Evolutionary conservation across 805 yeast species (phyloP), one percentile per base, ranked within the genome.

Genomic region (Candida maltosa): DNA sequence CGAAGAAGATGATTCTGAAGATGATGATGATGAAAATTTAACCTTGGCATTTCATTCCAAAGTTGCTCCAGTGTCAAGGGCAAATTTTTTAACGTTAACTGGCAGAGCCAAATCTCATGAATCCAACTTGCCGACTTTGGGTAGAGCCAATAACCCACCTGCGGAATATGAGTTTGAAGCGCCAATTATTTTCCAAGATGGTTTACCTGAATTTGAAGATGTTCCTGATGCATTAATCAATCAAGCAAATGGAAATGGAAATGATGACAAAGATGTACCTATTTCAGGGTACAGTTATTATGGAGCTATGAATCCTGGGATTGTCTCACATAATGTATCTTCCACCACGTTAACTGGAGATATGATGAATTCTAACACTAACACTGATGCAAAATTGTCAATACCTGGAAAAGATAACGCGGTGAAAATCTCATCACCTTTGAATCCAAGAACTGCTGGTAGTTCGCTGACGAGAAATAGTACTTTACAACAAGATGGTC

Each of bases 21-120:
- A 35, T n/a, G 51, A 27, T 40, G 70, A 60, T 5, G 60, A 60
- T 21, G 73, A 65, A 14, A 66, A 70, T 41, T 50, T 71, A 37
- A 70, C 75, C 1, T 52, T 72, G 26, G 70, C 69, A 18, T 68
- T 72, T 42, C 48, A 67, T 2, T 65, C 73, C 3, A 66, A 67
- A 41, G 54, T 66, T 6, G 55, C 58, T 0, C 64, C 62, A 1
- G 34, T 48, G 2, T 40, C 58, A 5, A 47, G 64, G 18, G 71
- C 73, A 1, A 58, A 58, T 15, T 55, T 62, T 39, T 45, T 66
- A 10, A 40, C 55, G 4, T 41, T 62, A 29, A 48, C 49, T 31
- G 54, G 58, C 18, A 46, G 74, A 18, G 65, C 72, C 6, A 60
- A 56, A 41, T 62, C 69, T 5, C 69, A 67, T 44, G 70, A 65